Percentiles rank a stretch among this genome's conserved stretches.
Evolutionary conservation across 208 protist species (phyloP).

Genomic region (Plasmodiophora brassicae): DNA sequence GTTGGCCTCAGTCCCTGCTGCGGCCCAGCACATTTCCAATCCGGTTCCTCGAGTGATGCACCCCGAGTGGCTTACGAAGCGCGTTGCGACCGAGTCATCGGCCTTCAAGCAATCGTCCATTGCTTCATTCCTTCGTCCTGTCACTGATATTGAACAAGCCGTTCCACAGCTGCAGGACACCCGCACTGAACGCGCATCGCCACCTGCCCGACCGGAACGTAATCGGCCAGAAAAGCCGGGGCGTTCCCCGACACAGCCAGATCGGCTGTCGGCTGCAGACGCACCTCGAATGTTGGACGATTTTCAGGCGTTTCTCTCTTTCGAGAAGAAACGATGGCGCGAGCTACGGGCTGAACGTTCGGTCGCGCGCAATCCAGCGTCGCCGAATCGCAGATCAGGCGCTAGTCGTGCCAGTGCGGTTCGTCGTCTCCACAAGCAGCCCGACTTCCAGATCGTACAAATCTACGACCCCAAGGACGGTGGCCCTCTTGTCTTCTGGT

Average conservation of each 20-base stretch:
- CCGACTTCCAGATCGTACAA: no score
- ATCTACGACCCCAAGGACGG: no score
- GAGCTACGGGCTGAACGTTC: no score
- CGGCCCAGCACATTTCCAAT: conserved; percentile 87
- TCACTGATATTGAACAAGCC: neutral
- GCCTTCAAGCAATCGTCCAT: conserved; percentile 65
- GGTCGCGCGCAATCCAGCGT: no score
- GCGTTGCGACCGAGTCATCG: conserved; percentile 60
- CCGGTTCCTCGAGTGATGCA: conserved; percentile 91
- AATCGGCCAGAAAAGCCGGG: no score
- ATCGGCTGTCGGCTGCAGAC: neutral
- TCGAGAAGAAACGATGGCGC: conserved; percentile 18
- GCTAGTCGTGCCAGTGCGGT: no score
- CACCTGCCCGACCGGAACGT: no score
- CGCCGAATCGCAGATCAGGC: no score
- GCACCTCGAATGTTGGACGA: neutral
- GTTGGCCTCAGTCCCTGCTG: conserved; percentile 93
- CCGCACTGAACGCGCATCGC: neutral
- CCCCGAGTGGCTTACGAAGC: conserved; percentile 89
- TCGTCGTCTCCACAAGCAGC: no score
- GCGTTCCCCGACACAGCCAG: no score
- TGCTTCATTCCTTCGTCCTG: neutral
- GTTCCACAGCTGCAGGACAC: neutral
- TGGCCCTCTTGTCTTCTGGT: no score
- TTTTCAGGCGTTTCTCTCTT: neutral